These are phyloP conservation scores for Erodium maritimum DNA, from an alignment of 345 rosid genomes.

Conservation along the genomic window DNA sequence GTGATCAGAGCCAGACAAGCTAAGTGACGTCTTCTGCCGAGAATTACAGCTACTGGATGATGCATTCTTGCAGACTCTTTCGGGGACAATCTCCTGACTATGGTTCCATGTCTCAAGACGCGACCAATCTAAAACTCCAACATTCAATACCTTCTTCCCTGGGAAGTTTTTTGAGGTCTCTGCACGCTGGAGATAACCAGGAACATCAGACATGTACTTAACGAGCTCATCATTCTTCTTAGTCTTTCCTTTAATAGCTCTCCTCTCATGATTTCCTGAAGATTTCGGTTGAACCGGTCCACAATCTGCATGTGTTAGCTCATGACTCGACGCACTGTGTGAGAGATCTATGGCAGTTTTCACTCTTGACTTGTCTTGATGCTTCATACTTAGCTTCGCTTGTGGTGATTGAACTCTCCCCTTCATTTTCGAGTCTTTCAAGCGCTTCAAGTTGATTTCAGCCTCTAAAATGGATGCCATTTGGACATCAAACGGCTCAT, in stretches of 20 bases:
- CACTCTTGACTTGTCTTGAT: slow-evolving; percentile 24
- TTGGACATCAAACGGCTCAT: slow-evolving; percentile 7
- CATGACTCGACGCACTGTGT: slow-evolving; percentile 9
- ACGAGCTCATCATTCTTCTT: slow-evolving; percentile 52
- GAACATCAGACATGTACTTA: slow-evolving; percentile 71
- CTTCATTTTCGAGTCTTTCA: slow-evolving; percentile 22
- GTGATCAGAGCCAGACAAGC: slow-evolving; percentile 16
- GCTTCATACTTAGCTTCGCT: slow-evolving; percentile 17
- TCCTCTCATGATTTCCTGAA: slow-evolving; percentile 18
- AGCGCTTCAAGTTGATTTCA: slow-evolving; percentile 26
- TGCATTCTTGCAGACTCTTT: slow-evolving; percentile 16
- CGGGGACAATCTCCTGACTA: slow-evolving; percentile 15
- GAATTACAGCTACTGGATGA: slow-evolving; percentile 14
- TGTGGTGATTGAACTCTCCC: slow-evolving; percentile 20
- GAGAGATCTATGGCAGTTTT: slow-evolving; percentile 10
- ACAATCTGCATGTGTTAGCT: slow-evolving; percentile 12
- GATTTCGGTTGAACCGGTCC: slow-evolving; percentile 19
- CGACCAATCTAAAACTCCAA: slow-evolving; percentile 88
- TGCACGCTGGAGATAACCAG: slow-evolving; percentile 52
- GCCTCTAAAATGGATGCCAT: slow-evolving; percentile 26
- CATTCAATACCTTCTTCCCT: slow-evolving; percentile 60
- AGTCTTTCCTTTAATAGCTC: slow-evolving; percentile 17
- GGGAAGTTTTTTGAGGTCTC: slow-evolving; percentile 32
- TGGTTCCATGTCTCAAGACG: slow-evolving; percentile 55
- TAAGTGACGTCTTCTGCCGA: slow-evolving; percentile 18